Evolutionary conservation across 176 grass and related monocot genomes (phyloP).

Genomic region (Triticum dicoccoides): DNA sequence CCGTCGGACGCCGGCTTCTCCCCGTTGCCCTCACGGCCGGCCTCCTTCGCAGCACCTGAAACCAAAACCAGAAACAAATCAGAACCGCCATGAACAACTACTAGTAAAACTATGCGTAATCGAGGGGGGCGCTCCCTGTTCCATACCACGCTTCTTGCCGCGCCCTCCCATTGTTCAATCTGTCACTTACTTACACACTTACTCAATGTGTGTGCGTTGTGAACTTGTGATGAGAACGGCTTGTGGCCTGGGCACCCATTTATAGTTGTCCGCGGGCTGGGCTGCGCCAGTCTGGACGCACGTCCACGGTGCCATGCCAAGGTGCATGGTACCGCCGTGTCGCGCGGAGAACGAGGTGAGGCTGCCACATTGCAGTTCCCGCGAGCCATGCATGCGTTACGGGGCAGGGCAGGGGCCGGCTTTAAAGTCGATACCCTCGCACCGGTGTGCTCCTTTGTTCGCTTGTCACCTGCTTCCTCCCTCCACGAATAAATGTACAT

Average conservation of each 20-base stretch:
- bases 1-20: neutral
- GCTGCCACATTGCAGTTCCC: conserved; percentile 11
- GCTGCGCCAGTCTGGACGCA: neutral
- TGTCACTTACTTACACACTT: neutral
- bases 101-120: neutral
- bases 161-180: neutral
- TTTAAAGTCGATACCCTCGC: neutral
- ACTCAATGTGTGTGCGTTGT: neutral
- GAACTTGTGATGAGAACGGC: no score
- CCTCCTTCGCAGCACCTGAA: neutral
- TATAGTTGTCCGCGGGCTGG: neutral
- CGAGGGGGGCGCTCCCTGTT: neutral
- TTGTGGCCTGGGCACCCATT: neutral
- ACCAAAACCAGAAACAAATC: neutral
- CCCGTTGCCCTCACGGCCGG: neutral
- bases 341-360: neutral
- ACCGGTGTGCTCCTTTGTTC: neutral
- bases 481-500: no score
- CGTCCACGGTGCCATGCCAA: neutral
- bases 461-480: neutral
- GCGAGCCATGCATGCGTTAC: conserved; percentile 3
- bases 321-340: neutral
- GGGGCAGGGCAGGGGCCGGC: neutral
- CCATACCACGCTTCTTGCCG: conserved; percentile 21
- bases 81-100: neutral